Evolutionary conservation across 768 basidiomycete genomes (phyloP).

Genomic region (Tulasnella sp.): DNA sequence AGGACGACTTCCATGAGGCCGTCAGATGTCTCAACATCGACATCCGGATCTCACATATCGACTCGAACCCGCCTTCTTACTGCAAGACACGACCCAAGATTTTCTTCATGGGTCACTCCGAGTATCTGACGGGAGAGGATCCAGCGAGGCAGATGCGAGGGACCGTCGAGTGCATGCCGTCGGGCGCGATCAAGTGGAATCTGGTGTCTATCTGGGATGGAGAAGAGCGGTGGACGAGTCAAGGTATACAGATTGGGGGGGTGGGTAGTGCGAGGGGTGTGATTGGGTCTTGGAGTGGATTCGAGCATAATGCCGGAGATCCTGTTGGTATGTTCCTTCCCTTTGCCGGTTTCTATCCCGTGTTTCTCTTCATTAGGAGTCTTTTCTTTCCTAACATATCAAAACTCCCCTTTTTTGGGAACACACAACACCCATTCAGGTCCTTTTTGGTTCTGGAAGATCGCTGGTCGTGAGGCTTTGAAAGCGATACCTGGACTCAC

Average conservation of each 20-base stretch:
- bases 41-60: conserved; percentile 34
- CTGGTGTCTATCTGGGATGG: conserved; percentile 15
- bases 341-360: neutral
- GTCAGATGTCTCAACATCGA: conserved; percentile 50
- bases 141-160: conserved; percentile 7
- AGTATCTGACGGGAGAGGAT: neutral
- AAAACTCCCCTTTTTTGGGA: no score
- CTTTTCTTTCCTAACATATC: no score
- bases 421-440: no score
- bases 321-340: conserved; percentile 43
- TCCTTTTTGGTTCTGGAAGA: conserved; percentile 63
- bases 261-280: conserved; percentile 55
- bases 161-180: conserved; percentile 1
- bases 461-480: neutral
- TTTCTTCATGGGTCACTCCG: conserved; percentile 16
- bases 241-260: conserved; percentile 39
- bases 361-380: conserved; percentile 2
- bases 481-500: no score
- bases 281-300: conserved; percentile 58
- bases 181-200: conserved; percentile 9
- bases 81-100: conserved; percentile 15
- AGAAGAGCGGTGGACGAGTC: conserved; percentile 12
- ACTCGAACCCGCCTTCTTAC: conserved; percentile 12
- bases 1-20: conserved; percentile 49
- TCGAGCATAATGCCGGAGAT: conserved; percentile 51